Percentiles rank a stretch among this genome's conserved stretches.
phyloP scores from a whole-genome alignment of 371 early-diverging fungal species.

The Mortierella sp. region DNA sequence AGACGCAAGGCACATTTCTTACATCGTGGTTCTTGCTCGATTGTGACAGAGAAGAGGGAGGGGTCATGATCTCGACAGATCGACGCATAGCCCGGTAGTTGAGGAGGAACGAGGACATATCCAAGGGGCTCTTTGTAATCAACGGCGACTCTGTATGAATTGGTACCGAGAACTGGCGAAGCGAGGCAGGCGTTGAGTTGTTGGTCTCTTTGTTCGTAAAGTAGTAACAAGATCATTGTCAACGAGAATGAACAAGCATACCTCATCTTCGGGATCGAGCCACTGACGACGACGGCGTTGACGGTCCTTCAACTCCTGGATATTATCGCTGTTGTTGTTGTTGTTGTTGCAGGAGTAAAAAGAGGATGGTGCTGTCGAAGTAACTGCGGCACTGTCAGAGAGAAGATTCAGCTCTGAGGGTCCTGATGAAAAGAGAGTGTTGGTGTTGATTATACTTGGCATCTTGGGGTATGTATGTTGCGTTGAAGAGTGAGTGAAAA shows the following conservation, averaged over 20 bases:
- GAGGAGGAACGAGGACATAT: constrained; percentile 49
- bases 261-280: constrained; percentile 35
- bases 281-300: constrained; percentile 18
- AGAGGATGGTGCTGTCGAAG: background rate
- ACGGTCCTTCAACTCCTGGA: constrained; percentile 6
- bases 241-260: background rate
- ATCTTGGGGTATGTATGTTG: background rate
- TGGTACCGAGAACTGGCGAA: constrained; percentile 47
- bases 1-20: background rate
- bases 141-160: constrained; percentile 49
- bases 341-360: background rate
- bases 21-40: constrained; percentile 22
- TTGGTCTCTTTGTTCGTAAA: too few relatives aligned
- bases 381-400: background rate
- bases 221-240: background rate
- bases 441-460: constrained; percentile 28
- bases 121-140: constrained; percentile 41
- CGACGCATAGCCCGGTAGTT: constrained; percentile 49
- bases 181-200: background rate
- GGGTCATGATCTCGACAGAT: constrained; percentile 58
- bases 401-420: constrained; percentile 17
- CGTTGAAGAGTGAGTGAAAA: background rate
- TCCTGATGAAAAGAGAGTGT: background rate
- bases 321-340: background rate
- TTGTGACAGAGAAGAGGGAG: constrained; percentile 19